Conservation (phyloP, 2,329 filamentous ascomycete species). For the Beauveria sp. region DNA sequence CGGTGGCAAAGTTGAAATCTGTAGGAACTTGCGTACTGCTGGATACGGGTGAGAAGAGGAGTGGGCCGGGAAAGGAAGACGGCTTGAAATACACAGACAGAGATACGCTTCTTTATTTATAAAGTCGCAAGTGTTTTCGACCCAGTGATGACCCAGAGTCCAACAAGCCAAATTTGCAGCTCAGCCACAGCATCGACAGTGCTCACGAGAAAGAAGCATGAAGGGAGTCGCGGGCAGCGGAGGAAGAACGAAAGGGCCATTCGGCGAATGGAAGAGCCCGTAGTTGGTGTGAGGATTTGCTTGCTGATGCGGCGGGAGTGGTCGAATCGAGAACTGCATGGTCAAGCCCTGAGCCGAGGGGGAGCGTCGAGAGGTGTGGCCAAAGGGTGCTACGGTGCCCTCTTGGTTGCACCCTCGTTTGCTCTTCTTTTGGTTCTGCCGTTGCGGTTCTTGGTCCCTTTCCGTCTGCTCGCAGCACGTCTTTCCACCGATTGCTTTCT, state of each 20-base stretch:
- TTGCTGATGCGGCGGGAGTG: background rate
- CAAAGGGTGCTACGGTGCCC: background rate
- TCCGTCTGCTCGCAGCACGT: background rate
- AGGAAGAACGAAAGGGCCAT: background rate
- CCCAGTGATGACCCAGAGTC: constrained; percentile 44
- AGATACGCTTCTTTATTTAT: constrained; percentile 9
- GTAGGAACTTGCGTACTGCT: background rate
- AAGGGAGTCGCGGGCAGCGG: background rate
- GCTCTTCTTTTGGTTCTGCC: background rate
- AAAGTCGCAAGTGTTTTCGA: constrained; percentile 12
- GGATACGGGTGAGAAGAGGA: background rate
- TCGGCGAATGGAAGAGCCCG: background rate
- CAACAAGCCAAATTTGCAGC: constrained; percentile 54
- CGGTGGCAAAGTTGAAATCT: background rate
- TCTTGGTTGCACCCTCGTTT: background rate
- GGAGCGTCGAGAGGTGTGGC: background rate
- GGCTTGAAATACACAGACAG: constrained; percentile 7
- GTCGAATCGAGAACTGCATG: background rate
- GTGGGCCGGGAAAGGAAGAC: background rate
- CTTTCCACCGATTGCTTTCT: background rate
- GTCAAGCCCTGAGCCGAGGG: background rate
- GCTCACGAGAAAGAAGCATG: background rate
- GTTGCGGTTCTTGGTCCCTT: background rate
- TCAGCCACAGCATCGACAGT: constrained; percentile 28
- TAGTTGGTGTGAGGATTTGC: background rate